These are phyloP conservation scores for Pugionium cornutum DNA, from an alignment of 345 rosid species.

Conservation along the genomic window DNA sequence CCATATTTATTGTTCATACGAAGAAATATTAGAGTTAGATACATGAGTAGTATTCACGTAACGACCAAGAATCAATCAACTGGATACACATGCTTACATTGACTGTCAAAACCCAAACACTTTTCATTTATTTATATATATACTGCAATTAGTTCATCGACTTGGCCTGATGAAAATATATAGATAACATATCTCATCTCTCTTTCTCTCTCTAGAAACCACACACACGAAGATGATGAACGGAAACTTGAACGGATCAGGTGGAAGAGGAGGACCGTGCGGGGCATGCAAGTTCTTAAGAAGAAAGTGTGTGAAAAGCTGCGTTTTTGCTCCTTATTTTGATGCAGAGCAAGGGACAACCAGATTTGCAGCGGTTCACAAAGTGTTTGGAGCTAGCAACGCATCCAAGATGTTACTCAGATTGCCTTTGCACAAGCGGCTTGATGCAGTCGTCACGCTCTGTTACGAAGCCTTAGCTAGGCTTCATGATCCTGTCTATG, in stretches of 20 bases:
- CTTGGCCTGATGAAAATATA: conserved; percentile 10
- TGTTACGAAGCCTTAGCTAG: conserved; percentile 86
- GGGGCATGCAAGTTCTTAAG: conserved; percentile 92
- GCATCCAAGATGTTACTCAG: conserved; percentile 72
- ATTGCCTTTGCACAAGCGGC: conserved; percentile 62
- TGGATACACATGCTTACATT: conserved; percentile 30
- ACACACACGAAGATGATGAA: conserved; percentile 38
- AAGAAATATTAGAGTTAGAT: conserved; percentile 26
- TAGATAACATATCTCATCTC: conserved; percentile 4
- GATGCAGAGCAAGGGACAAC: conserved; percentile 82
- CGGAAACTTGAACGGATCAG: conserved; percentile 30
- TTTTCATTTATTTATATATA: conserved; percentile 32
- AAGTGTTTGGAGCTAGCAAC: conserved; percentile 91
- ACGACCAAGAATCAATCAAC: conserved; percentile 30
- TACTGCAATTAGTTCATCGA: conserved; percentile 7
- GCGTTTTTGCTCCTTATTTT: conserved; percentile 87
- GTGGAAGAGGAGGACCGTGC: conserved; percentile 67
- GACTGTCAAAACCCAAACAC: conserved; percentile 36
- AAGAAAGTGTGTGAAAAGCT: conserved; percentile 74
- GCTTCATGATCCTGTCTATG: conserved; percentile 80
- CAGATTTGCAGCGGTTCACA: conserved; percentile 86
- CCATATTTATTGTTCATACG: conserved; percentile 37
- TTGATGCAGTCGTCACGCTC: conserved; percentile 76
- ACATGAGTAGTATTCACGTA: conserved; percentile 39
- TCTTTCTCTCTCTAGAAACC: background rate